Percentiles rank a stretch among this genome's conserved stretches.
Conservation (phyloP, 2,329 filamentous ascomycete species). For the Diaporthe batatas region DNA sequence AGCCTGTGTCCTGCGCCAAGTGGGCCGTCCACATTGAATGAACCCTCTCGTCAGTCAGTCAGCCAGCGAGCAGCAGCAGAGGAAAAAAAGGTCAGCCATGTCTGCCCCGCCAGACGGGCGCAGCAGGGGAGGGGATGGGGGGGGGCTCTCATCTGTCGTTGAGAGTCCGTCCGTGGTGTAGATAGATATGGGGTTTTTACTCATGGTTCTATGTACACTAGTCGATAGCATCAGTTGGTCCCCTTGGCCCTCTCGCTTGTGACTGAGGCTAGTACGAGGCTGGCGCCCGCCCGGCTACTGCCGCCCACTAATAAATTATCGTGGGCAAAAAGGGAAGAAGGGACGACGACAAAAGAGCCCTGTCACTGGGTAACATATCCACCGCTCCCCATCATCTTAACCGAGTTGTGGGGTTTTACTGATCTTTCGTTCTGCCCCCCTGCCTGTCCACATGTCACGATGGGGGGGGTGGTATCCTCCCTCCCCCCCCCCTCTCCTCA, state of each 20-base stretch:
- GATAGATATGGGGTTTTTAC: too few species aligned
- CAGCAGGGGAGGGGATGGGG: conserved; percentile 14
- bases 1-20: conserved; percentile 8
- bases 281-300: not conserved
- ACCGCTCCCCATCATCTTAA: not conserved
- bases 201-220: too few species aligned
- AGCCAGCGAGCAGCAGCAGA: too few species aligned
- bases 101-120: conserved; percentile 3
- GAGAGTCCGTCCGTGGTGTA: not conserved
- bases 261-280: conserved; percentile 34
- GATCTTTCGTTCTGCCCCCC: too few species aligned
- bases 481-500: not conserved
- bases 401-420: conserved; percentile 26
- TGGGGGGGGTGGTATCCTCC: not conserved
- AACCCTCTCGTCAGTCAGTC: not conserved
- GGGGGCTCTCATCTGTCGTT: not conserved
- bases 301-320: not conserved
- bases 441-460: not conserved
- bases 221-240: too few species aligned
- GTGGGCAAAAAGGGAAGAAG: not conserved
- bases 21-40: not conserved
- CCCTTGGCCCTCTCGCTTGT: conserved; percentile 30
- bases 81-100: too few species aligned
- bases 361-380: not conserved
- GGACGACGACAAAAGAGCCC: not conserved